Percentiles rank a stretch among this genome's conserved stretches.
Evolutionary conservation across 169 alveolate genomes (phyloP).

Genomic region (Plasmodium gaboni): DNA sequence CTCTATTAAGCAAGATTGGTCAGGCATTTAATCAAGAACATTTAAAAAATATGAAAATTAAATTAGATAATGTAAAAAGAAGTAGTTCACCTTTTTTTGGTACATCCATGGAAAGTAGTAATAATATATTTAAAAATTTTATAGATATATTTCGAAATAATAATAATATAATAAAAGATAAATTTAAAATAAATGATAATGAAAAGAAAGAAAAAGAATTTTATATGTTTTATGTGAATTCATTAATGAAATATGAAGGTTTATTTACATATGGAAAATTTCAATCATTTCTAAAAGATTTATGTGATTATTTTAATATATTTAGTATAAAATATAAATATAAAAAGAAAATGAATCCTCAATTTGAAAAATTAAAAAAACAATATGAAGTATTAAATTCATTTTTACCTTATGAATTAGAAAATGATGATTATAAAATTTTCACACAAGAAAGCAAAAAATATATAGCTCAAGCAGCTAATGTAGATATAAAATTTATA

Average conservation of each 20-base stretch:
- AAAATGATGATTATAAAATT: conserved; percentile 79
- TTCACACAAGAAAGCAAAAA: conserved; percentile 81
- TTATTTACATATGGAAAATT: conserved; percentile 43
- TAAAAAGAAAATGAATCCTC: conserved; percentile 68
- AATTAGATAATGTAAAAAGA: conserved; percentile 14
- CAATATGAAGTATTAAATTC: conserved; percentile 79
- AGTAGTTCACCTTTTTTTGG: neutral
- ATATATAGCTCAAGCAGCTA: conserved; percentile 77
- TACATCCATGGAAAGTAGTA: neutral
- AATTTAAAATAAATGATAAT: conserved; percentile 13
- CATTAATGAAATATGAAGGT: conserved; percentile 78
- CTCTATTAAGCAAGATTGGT: conserved; percentile 44
- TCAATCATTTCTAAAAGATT: conserved; percentile 45
- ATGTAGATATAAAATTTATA: conserved; percentile 80
- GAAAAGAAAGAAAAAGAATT: conserved; percentile 68
- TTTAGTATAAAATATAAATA: conserved; percentile 35
- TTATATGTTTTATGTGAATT: conserved; percentile 43
- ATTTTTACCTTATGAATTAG: conserved; percentile 82
- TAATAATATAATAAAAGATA: conserved; percentile 11
- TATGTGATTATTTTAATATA: conserved; percentile 31
- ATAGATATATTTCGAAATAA: conserved; percentile 51
- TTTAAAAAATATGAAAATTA: conserved; percentile 50
- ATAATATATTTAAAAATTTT: conserved; percentile 47
- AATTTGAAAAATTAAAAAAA: conserved; percentile 50
- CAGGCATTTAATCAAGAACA: conserved; percentile 63